A percentile compares a stretch with the other conserved stretches of the same genome.
Evolutionary conservation across 1,284 basidiomycete genomes (phyloP).

Genomic region (Cerioporus squamosus): DNA sequence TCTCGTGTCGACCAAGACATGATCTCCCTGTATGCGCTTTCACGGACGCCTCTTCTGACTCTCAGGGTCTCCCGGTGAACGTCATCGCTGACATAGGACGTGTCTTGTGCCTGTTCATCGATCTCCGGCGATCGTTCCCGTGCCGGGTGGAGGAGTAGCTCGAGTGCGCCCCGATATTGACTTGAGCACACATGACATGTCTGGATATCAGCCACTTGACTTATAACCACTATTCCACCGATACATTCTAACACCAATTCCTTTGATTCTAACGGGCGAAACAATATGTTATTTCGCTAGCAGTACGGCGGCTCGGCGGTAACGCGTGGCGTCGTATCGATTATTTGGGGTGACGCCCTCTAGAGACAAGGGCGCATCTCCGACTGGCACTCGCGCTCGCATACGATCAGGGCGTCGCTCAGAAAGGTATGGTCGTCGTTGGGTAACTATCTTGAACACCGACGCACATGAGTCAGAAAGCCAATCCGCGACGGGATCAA

Average conservation of each 20-base stretch:
- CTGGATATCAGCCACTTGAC: too few relatives aligned
- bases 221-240: too few relatives aligned
- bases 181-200: too few relatives aligned
- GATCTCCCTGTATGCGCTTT: neutral
- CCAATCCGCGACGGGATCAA: conserved; percentile 29
- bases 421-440: conserved; percentile 14
- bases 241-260: too few relatives aligned
- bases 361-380: too few relatives aligned
- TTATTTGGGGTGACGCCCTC: too few relatives aligned
- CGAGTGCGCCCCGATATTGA: neutral
- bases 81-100: conserved; percentile 5
- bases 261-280: too few relatives aligned
- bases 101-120: conserved; percentile 6
- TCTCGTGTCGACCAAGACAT: conserved; percentile 17
- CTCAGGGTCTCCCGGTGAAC: conserved; percentile 1
- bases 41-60: too few relatives aligned
- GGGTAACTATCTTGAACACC: conserved; percentile 19
- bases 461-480: conserved; percentile 10
- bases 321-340: too few relatives aligned
- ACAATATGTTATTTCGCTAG: too few relatives aligned
- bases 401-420: neutral
- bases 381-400: neutral
- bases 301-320: too few relatives aligned
- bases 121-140: conserved; percentile 7
- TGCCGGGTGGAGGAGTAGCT: neutral